Percentiles rank a stretch among this genome's conserved stretches.
These are phyloP conservation scores for Diaporthe ampelina DNA, from an alignment of 2,329 filamentous ascomycete species.

Conservation along the genomic window DNA sequence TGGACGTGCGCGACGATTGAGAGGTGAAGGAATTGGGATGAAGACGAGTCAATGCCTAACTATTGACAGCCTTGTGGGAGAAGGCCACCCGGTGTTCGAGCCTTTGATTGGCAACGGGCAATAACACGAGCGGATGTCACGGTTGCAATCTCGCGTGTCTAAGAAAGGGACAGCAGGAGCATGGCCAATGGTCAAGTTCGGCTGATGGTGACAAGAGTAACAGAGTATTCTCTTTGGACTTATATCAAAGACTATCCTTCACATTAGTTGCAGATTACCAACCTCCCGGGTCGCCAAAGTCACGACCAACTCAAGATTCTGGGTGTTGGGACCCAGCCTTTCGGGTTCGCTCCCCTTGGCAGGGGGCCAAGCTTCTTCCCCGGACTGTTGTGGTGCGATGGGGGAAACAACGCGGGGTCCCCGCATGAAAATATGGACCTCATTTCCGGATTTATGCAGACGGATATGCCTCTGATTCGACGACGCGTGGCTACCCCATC, in stretches of 20 bases:
- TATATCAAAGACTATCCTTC: constrained; percentile 18
- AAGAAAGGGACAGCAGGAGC: background rate
- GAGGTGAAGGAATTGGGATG: background rate
- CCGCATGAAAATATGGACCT: constrained; percentile 22
- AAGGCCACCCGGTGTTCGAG: background rate
- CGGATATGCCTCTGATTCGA: constrained; percentile 27
- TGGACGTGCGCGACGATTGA: too few species aligned
- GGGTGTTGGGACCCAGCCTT: constrained; percentile 14
- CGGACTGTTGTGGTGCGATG: constrained; percentile 23
- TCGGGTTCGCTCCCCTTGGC: constrained; percentile 8
- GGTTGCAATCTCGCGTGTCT: background rate
- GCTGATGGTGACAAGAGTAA: background rate
- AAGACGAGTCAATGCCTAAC: background rate
- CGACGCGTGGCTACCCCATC: constrained; percentile 3
- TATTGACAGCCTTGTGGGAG: background rate
- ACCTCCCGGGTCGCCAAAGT: background rate
- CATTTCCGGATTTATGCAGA: constrained; percentile 20
- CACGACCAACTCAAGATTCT: background rate
- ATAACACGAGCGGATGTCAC: background rate
- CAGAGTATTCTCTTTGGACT: constrained; percentile 17
- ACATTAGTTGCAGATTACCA: constrained; percentile 1
- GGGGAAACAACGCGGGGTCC: constrained; percentile 11
- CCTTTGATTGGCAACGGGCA: background rate
- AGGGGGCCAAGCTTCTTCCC: constrained; percentile 31
- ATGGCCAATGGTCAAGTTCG: background rate